Percentiles rank a stretch among this genome's conserved stretches.
phyloP scores from a whole-genome alignment of 257 asterid species.

The Nicotiana tomentosiformis region DNA sequence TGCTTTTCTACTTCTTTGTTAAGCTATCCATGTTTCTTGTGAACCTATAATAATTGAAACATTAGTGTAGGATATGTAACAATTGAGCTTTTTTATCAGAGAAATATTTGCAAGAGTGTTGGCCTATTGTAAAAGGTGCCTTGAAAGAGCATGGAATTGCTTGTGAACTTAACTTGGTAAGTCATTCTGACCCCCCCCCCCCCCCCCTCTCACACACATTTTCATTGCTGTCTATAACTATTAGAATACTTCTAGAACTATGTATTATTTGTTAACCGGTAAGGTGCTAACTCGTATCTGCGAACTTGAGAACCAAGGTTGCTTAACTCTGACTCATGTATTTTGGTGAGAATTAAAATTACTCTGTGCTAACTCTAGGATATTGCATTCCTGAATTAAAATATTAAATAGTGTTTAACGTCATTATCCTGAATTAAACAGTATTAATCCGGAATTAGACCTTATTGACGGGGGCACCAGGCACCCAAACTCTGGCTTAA shows the following conservation, averaged over 20 bases:
- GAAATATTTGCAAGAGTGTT: slow-evolving; percentile 82
- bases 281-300: neutral
- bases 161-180: slow-evolving; percentile 68
- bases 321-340: neutral
- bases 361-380: neutral
- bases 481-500: neutral
- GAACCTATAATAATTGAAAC: neutral
- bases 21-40: neutral
- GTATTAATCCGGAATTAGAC: neutral
- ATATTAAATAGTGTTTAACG: neutral
- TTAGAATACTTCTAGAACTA: neutral
- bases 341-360: neutral
- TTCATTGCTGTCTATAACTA: neutral
- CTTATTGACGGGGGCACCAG: neutral
- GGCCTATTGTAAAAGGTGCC: slow-evolving; percentile 76
- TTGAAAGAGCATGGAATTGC: slow-evolving; percentile 65
- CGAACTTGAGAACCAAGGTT: neutral
- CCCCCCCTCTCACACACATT: neutral
- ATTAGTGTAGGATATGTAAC: neutral
- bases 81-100: slow-evolving; percentile 29
- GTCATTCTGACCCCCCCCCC: slow-evolving; percentile 8
- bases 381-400: neutral
- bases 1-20: neutral
- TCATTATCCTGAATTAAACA: neutral
- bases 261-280: neutral